These are phyloP conservation scores for Solanum chacoense DNA, from an alignment of 305 asterid species.

Conservation along the genomic window DNA sequence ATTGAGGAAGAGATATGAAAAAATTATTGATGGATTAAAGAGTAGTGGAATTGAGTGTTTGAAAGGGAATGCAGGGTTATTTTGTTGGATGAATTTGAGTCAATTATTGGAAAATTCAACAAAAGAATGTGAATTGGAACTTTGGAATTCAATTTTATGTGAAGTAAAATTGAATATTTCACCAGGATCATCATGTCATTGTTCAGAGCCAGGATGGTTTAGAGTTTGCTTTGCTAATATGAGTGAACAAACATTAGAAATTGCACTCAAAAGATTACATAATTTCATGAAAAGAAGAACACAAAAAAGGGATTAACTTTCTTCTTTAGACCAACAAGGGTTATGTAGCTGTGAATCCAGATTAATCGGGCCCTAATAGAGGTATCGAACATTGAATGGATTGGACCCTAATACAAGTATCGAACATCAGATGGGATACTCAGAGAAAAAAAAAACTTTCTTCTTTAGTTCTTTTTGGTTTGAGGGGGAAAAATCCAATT, in stretches of 20 bases:
- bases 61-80: slow-evolving; percentile 71
- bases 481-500: neutral
- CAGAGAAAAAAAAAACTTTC: no score
- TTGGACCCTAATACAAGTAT: fast-evolving
- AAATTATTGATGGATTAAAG: slow-evolving; percentile 42
- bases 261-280: slow-evolving; percentile 48
- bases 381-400: neutral
- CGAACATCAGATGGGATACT: neutral
- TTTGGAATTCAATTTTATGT: slow-evolving; percentile 50
- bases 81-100: slow-evolving; percentile 82
- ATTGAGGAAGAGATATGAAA: slow-evolving; percentile 32
- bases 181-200: slow-evolving; percentile 82
- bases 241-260: slow-evolving; percentile 48
- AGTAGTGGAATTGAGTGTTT: slow-evolving; percentile 54
- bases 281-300: slow-evolving; percentile 37
- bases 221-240: slow-evolving; percentile 82
- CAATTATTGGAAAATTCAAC: slow-evolving; percentile 29
- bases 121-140: slow-evolving; percentile 33
- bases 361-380: neutral
- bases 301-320: neutral
- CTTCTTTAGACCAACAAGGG: neutral
- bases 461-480: neutral
- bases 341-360: fast-evolving
- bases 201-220: slow-evolving; percentile 75
- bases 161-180: slow-evolving; percentile 59